Evolutionary conservation across 2,329 filamentous ascomycete genomes (phyloP).

Genomic region (Ophiostoma australiae): DNA sequence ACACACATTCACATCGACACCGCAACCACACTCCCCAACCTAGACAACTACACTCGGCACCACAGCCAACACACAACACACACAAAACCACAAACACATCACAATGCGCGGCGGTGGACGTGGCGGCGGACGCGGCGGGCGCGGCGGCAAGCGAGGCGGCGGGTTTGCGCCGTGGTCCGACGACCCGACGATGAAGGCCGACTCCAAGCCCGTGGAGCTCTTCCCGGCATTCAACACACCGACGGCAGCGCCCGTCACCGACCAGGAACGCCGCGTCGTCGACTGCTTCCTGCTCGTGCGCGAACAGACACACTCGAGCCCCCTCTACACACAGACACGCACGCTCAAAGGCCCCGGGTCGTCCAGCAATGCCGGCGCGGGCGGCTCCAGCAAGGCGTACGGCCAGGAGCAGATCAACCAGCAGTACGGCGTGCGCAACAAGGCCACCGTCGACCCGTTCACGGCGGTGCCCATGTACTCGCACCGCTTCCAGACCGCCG

Average conservation of each 20-base stretch:
- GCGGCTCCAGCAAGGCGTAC: slow-evolving; percentile 40
- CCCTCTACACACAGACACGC: slow-evolving; percentile 54
- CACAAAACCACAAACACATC: background rate
- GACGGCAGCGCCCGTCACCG: slow-evolving; percentile 40
- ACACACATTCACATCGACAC: background rate
- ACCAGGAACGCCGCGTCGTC: slow-evolving; percentile 45
- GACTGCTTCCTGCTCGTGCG: slow-evolving; percentile 52
- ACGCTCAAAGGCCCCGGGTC: slow-evolving; percentile 31
- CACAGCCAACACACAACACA: background rate
- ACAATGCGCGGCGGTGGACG: slow-evolving; percentile 30
- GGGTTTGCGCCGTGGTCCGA: slow-evolving; percentile 49
- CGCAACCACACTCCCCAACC: background rate
- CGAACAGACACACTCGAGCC: slow-evolving; percentile 50
- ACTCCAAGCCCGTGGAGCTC: slow-evolving; percentile 55
- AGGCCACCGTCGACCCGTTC: slow-evolving; percentile 55
- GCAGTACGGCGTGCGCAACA: slow-evolving; percentile 51
- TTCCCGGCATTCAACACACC: slow-evolving; percentile 49
- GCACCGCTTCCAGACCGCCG: slow-evolving; percentile 48
- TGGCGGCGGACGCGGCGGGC: slow-evolving; percentile 45
- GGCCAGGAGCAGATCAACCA: slow-evolving; percentile 56
- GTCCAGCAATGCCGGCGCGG: slow-evolving; percentile 30
- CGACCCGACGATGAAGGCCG: slow-evolving; percentile 45
- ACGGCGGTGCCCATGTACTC: slow-evolving; percentile 55
- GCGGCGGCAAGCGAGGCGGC: slow-evolving; percentile 42
- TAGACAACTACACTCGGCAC: background rate